A percentile compares a stretch with the other conserved stretches of the same genome.
These are phyloP conservation scores for Exophiala aquamarina DNA, from an alignment of 2,329 filamentous ascomycete genomes.

Conservation along the genomic window DNA sequence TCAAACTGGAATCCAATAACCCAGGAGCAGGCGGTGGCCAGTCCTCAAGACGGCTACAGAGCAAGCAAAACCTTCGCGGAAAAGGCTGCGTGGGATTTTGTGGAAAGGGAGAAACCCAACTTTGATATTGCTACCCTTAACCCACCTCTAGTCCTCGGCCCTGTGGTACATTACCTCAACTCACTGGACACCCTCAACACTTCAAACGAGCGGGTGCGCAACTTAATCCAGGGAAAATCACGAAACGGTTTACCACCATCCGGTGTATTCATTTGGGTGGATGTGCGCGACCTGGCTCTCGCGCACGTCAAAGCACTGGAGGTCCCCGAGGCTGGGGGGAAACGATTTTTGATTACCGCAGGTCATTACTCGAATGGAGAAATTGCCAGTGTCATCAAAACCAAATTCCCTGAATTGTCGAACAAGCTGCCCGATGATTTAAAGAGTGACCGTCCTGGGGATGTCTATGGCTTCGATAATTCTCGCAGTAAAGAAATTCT, in stretches of 20 bases:
- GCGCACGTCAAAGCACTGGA: slow-evolving; percentile 18
- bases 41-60: slow-evolving; percentile 37
- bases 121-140: slow-evolving; percentile 44
- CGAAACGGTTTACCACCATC: slow-evolving; percentile 16
- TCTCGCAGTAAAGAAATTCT: slow-evolving; percentile 1
- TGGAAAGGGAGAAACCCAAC: slow-evolving; percentile 27
- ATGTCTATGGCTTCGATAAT: slow-evolving; percentile 9
- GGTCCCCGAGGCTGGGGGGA: slow-evolving; percentile 11
- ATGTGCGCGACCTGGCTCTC: slow-evolving; percentile 17
- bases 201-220: slow-evolving; percentile 34
- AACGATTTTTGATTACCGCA: slow-evolving; percentile 13
- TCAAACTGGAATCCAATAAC: slow-evolving; percentile 44
- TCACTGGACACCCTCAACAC: slow-evolving; percentile 34
- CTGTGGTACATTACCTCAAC: slow-evolving; percentile 28
- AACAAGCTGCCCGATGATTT: slow-evolving; percentile 8
- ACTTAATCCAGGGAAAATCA: slow-evolving; percentile 30
- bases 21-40: slow-evolving; percentile 37
- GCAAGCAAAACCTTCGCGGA: slow-evolving; percentile 50
- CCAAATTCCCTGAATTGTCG: slow-evolving; percentile 9
- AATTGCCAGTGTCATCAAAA: slow-evolving; percentile 5
- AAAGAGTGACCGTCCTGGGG: background rate
- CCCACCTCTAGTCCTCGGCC: slow-evolving; percentile 47
- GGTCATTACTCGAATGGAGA: slow-evolving; percentile 6
- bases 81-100: slow-evolving; percentile 29
- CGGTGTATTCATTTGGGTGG: slow-evolving; percentile 6